These are phyloP conservation scores for Phtheirospermum japonicum DNA, from an alignment of 257 asterid species.

Conservation along the genomic window DNA sequence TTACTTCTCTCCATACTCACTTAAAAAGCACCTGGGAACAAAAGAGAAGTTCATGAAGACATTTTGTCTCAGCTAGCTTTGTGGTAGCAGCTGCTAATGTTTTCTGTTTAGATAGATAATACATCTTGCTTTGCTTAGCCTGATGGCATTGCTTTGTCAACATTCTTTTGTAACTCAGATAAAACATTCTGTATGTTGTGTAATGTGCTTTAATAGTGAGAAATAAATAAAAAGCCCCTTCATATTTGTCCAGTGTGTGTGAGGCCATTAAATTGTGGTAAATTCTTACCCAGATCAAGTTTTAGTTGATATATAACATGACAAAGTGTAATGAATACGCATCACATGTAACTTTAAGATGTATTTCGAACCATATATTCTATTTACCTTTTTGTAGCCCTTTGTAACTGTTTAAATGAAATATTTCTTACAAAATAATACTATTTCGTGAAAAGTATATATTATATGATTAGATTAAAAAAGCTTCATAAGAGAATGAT, in stretches of 20 bases:
- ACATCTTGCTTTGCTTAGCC: background rate
- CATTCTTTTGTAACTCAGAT: background rate
- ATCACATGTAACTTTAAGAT: no score
- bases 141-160: background rate
- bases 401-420: no score
- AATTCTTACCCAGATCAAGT: no score
- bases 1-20: conserved; percentile 2
- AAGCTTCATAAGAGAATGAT: no score
- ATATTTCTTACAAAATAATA: no score
- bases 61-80: conserved; percentile 20
- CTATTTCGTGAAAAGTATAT: no score
- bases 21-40: background rate
- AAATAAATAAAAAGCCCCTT: no score
- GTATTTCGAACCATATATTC: no score
- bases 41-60: conserved; percentile 11
- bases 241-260: background rate
- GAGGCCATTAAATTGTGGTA: background rate
- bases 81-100: background rate
- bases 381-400: no score
- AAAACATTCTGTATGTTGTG: background rate
- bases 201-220: background rate
- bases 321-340: no score
- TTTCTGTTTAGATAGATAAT: background rate
- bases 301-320: no score
- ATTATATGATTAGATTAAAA: no score